These are phyloP conservation scores for Carex parvula DNA, from an alignment of 176 grass and related monocot species.

Conservation along the genomic window DNA sequence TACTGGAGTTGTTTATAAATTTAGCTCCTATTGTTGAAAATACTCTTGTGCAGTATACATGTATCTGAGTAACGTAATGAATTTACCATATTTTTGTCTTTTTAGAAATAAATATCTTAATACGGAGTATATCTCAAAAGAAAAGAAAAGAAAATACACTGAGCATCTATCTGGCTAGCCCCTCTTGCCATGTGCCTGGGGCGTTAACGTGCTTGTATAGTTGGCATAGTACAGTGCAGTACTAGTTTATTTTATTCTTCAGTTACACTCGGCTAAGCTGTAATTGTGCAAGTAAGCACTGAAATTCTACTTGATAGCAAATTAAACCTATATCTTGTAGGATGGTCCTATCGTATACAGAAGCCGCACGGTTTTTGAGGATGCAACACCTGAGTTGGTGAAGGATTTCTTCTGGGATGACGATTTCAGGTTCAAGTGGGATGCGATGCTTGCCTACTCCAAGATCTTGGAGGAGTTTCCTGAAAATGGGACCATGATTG, in stretches of 20 bases:
- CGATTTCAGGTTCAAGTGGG: slow-evolving; percentile 93
- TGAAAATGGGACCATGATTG: slow-evolving; percentile 75
- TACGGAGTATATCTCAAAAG: neutral
- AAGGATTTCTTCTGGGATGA: slow-evolving; percentile 99
- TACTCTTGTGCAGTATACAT: neutral
- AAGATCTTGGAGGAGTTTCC: slow-evolving; percentile 81
- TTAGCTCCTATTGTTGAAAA: neutral
- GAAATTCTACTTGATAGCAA: neutral
- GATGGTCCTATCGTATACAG: slow-evolving; percentile 79
- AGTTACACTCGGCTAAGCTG: slow-evolving; percentile 1
- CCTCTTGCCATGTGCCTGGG: too few relatives aligned
- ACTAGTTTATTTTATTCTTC: neutral
- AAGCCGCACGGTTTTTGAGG: slow-evolving; percentile 87
- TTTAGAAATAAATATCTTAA: neutral
- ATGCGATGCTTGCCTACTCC: slow-evolving; percentile 73
- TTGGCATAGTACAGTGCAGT: neutral
- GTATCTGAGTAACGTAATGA: neutral
- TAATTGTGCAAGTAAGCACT: neutral
- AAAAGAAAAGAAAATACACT: neutral
- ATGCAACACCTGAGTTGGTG: slow-evolving; percentile 92
- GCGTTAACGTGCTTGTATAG: too few relatives aligned
- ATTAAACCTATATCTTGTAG: slow-evolving; percentile 28
- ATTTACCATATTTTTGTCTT: neutral
- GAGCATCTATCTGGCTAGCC: neutral
- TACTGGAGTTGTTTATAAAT: neutral